A percentile compares a stretch with the other conserved stretches of the same genome.
These are phyloP conservation scores for Taphrina deformans DNA, from an alignment of 1,139 yeast genomes.

Conservation along the genomic window DNA sequence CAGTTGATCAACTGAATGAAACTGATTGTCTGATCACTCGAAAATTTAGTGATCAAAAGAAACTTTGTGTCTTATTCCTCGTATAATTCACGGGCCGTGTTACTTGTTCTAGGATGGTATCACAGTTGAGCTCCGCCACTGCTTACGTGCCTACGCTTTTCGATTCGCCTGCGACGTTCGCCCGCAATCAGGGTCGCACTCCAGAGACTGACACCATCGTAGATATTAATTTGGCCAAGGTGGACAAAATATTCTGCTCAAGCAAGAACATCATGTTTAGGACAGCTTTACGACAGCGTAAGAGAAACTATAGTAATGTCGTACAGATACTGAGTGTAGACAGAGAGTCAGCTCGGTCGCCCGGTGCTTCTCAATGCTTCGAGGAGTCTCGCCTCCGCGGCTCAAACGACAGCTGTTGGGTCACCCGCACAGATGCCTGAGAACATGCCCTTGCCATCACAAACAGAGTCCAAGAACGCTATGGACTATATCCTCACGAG, in stretches of 20 bases:
- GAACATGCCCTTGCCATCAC: conserved; percentile 52
- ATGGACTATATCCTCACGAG: conserved; percentile 84
- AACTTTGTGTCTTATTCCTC: background rate
- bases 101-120: background rate
- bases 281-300: conserved; percentile 18
- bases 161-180: conserved; percentile 12
- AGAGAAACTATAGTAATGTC: background rate
- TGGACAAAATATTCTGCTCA: background rate
- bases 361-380: conserved; percentile 24
- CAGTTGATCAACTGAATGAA: no score
- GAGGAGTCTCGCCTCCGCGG: conserved; percentile 28
- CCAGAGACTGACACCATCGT: background rate
- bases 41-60: background rate
- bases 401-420: conserved; percentile 27
- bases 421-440: conserved; percentile 26
- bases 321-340: background rate
- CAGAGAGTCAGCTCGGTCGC: conserved; percentile 11
- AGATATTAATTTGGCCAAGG: background rate
- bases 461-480: conserved; percentile 56
- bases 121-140: conserved; percentile 15
- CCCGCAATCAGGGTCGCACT: background rate
- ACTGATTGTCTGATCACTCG: no score
- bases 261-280: conserved; percentile 1
- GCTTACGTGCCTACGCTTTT: conserved; percentile 13
- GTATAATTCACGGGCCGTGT: background rate